Conservation (phyloP, 768 basidiomycete genomes). For the Lactifluus volemus region DNA sequence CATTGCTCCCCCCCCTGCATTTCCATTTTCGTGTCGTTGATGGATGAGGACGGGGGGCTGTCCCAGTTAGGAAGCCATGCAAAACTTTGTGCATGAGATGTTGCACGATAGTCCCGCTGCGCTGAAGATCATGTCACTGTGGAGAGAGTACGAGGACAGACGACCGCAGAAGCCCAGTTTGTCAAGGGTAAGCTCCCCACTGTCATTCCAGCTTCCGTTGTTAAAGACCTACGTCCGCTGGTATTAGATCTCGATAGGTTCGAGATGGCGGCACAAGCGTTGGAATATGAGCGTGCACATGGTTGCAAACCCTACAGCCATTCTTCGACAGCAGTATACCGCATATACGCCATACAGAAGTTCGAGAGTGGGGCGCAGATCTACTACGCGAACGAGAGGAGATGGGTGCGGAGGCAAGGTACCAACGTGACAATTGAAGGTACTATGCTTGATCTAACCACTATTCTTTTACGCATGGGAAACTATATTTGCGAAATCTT, state of each 20-base stretch:
- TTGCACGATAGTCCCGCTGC: slow-evolving; percentile 67
- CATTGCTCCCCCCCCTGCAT: neutral
- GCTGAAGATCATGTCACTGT: slow-evolving; percentile 56
- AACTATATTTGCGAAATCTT: neutral
- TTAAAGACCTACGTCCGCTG: neutral
- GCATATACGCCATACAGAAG: slow-evolving; percentile 59
- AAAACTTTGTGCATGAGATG: slow-evolving; percentile 84
- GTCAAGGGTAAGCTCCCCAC: slow-evolving; percentile 55
- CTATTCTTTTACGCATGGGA: neutral
- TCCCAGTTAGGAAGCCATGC: slow-evolving; percentile 67
- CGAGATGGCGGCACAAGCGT: slow-evolving; percentile 82
- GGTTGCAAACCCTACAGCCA: slow-evolving; percentile 43
- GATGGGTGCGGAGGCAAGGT: neutral
- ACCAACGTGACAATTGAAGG: neutral
- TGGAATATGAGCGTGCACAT: slow-evolving; percentile 62
- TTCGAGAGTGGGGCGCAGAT: slow-evolving; percentile 59
- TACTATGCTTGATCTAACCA: neutral
- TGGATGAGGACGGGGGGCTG: neutral
- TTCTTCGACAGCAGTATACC: slow-evolving; percentile 83
- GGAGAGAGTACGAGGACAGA: slow-evolving; percentile 82
- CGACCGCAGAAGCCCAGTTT: slow-evolving; percentile 68
- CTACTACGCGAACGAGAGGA: slow-evolving; percentile 42
- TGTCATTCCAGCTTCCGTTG: neutral
- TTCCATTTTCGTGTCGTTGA: neutral
- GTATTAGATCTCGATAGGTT: slow-evolving; percentile 70